These are phyloP conservation scores for Climacium dendroides DNA, from an alignment of 225 moss, liverwort and hornwort species.

Conservation along the genomic window DNA sequence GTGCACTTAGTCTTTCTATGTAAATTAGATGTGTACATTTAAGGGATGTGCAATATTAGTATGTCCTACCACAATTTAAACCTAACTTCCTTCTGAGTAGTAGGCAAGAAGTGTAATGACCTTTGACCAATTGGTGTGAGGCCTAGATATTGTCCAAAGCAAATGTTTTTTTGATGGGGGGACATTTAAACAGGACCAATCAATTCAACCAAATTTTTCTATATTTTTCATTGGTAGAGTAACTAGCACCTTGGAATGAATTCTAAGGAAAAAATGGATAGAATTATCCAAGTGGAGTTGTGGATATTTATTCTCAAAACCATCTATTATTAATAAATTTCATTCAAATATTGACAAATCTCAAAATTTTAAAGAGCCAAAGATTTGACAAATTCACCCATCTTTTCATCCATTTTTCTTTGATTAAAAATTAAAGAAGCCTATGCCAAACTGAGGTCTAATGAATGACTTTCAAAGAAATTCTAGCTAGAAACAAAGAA, in stretches of 20 bases:
- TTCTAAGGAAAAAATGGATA: too few species aligned
- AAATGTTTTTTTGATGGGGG: background rate
- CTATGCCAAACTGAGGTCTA: background rate
- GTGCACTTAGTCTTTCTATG: rapidly evolving
- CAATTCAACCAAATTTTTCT: background rate
- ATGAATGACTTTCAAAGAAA: background rate
- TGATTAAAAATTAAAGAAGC: too few species aligned
- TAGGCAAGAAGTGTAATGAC: background rate
- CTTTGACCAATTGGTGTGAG: background rate
- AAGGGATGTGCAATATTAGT: background rate
- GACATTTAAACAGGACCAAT: background rate
- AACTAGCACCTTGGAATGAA: background rate
- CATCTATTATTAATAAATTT: too few species aligned
- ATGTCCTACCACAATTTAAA: background rate
- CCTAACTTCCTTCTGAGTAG: background rate
- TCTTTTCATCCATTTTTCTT: too few species aligned
- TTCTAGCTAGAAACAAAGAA: background rate
- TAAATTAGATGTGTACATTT: background rate
- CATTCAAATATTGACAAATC: too few species aligned
- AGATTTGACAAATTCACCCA: too few species aligned
- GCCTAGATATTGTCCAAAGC: background rate
- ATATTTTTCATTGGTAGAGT: background rate
- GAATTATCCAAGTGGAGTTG: too few species aligned
- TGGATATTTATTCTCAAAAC: too few species aligned
- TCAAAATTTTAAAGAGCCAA: too few species aligned